Evolutionary conservation across 805 yeast species (phyloP).

Genomic region (Ogataea salicorniae): DNA sequence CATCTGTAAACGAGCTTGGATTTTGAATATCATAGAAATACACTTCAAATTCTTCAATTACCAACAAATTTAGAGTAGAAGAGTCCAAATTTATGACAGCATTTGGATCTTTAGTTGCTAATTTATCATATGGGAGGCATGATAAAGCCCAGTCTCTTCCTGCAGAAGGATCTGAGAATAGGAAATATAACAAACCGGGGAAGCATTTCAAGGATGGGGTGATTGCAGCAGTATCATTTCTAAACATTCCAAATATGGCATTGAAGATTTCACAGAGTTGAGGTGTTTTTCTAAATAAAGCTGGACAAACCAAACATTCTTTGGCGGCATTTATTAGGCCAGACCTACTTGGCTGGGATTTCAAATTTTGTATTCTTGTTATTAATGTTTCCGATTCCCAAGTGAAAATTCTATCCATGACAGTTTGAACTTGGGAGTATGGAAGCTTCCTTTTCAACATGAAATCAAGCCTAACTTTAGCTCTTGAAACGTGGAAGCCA

Average conservation of each 20-base stretch:
- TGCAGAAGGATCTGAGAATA: constrained; percentile 47
- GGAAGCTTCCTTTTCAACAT: constrained; percentile 39
- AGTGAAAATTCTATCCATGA: constrained; percentile 18
- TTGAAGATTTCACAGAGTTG: constrained; percentile 30
- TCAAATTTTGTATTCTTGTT: constrained; percentile 10
- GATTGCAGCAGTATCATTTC: constrained; percentile 18
- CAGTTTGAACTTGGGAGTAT: constrained; percentile 17
- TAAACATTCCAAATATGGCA: constrained; percentile 30
- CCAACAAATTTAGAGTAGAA: constrained; percentile 16
- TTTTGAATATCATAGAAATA: constrained; percentile 52
- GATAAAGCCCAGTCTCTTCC: constrained; percentile 46
- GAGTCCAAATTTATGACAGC: neutral
- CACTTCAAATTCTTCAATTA: constrained; percentile 50
- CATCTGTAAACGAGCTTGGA: constrained; percentile 41
- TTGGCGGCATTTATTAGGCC: constrained; percentile 31
- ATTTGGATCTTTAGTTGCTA: constrained; percentile 9
- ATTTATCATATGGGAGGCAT: constrained; percentile 21
- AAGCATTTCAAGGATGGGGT: constrained; percentile 13
- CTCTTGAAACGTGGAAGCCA: constrained; percentile 49
- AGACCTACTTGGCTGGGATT: constrained; percentile 18
- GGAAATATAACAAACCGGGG: constrained; percentile 51
- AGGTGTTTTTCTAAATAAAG: constrained; percentile 36
- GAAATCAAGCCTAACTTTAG: constrained; percentile 47
- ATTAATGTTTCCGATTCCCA: constrained; percentile 25
- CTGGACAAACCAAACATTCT: constrained; percentile 51